Conservation (phyloP, 2,329 filamentous ascomycete species). For the Boeremia lycopersici region DNA sequence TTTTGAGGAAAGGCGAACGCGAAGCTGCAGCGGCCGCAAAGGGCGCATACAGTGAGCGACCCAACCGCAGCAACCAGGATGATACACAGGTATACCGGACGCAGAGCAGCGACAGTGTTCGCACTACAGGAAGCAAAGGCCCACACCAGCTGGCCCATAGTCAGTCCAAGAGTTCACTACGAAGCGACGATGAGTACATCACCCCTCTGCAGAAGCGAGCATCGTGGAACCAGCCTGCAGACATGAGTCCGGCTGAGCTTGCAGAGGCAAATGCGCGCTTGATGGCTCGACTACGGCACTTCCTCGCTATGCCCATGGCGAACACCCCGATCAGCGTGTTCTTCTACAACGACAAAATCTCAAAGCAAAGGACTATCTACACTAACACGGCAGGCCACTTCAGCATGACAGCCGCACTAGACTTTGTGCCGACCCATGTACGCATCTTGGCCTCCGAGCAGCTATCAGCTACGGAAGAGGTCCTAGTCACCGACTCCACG, state of each 20-base stretch:
- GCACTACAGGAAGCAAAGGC: constrained; percentile 22
- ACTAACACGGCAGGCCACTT: constrained; percentile 95
- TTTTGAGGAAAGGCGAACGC: constrained; percentile 72
- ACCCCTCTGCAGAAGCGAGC: constrained; percentile 54
- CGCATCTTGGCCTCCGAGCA: constrained; percentile 85
- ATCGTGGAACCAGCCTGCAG: constrained; percentile 58
- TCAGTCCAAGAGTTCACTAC: constrained; percentile 35
- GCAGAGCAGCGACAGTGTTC: constrained; percentile 40
- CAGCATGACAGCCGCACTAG: constrained; percentile 74
- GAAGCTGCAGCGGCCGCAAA: constrained; percentile 73
- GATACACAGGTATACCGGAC: constrained; percentile 47
- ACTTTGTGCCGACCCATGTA: constrained; percentile 90
- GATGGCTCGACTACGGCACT: constrained; percentile 85
- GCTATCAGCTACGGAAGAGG: constrained; percentile 78
- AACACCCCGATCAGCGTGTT: constrained; percentile 85
- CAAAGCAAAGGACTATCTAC: constrained; percentile 80
- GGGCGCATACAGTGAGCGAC: constrained; percentile 75
- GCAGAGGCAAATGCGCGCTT: constrained; percentile 82
- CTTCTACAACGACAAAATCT: constrained; percentile 87
- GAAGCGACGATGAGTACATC: constrained; percentile 34
- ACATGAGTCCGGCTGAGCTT: constrained; percentile 78
- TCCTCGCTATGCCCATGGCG: constrained; percentile 82
- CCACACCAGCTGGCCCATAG: constrained; percentile 32
- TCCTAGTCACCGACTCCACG: constrained; percentile 75
- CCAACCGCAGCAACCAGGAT: constrained; percentile 55